These are phyloP conservation scores for Hygrophila difformis DNA, from an alignment of 257 asterid genomes.

Conservation along the genomic window DNA sequence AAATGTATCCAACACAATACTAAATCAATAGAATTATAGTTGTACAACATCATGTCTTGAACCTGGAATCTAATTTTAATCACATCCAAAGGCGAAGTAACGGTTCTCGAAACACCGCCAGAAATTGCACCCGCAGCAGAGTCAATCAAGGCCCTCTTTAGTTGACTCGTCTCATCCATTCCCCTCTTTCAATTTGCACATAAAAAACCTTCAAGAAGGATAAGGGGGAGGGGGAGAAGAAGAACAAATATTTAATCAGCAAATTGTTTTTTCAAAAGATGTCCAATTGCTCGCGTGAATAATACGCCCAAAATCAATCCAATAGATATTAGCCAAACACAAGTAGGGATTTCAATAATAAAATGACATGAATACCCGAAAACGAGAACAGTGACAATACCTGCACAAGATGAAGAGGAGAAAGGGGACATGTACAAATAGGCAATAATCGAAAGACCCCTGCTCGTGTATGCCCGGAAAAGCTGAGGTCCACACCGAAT, in stretches of 20 bases:
- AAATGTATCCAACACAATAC: neutral
- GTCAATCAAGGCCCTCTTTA: slow-evolving; percentile 67
- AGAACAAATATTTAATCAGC: no score
- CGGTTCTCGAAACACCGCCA: slow-evolving; percentile 72
- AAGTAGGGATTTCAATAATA: neutral
- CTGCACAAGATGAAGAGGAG: slow-evolving; percentile 18
- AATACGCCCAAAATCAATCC: no score
- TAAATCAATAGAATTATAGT: neutral
- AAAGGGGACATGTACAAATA: slow-evolving; percentile 9
- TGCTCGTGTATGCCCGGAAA: no score
- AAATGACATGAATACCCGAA: neutral
- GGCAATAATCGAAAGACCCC: no score
- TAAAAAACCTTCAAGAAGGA: no score
- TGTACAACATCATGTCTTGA: neutral
- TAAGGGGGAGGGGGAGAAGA: no score
- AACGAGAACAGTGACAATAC: slow-evolving; percentile 4
- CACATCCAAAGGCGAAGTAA: slow-evolving; percentile 93
- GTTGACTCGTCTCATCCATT: slow-evolving; percentile 77
- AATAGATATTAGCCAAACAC: neutral
- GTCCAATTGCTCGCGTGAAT: no score
- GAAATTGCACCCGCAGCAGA: slow-evolving; percentile 85
- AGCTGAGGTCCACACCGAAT: no score
- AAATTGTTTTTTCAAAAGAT: no score
- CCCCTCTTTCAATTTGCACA: slow-evolving; percentile 27
- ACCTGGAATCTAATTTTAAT: slow-evolving; percentile 98